Evolutionary conservation across 805 yeast genomes (phyloP), one percentile per base, ranked within the genome.

Genomic region (Sugiyamaella valdiviana): DNA sequence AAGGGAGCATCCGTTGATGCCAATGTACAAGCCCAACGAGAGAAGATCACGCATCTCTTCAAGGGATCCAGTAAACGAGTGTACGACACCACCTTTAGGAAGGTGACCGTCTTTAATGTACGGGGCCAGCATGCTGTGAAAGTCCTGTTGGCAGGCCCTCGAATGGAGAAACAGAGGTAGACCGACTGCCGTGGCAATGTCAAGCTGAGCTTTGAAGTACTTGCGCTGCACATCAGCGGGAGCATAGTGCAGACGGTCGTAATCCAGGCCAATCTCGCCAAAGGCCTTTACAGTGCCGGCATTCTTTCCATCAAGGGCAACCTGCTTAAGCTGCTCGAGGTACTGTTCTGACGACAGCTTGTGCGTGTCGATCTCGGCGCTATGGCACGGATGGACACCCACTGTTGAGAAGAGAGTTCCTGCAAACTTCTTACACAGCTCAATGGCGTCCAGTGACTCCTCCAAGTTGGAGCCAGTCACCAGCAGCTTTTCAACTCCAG

Each of bases 181-280:
- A 14, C 76, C 67, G 22, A 79, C 63, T 23, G 63, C 57, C 26
- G 76, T 67, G 7, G 79, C 79, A 19, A 75, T 68, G 47, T 85
- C 82, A 52, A 93, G 71, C 65, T 93, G 99, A 52, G 71, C 71
- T 52, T 73, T 74, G 61, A 93, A 93, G 66, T 79, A 85, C 21
- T 72, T 60, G 36, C 68, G 56, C 63, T 93, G 99, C 52, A 78
- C 76, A 5, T 77, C 82, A 49, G 72, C 78, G 1, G 85, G 70
- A 0, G 96, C 78, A 60, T 79, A 85, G 57, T 85, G 82, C 44
- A 93, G 68, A 51, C 99, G 70, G 65, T 93, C 99, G 63, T 90
- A 91, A 63, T 93, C 99, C 42, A 93, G 71, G 0, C 99, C 99
- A 44, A 93, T 80, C 66, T 93, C 99, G 12, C 99, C 99, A 68